A percentile compares a stretch with the other conserved stretches of the same genome.
These are phyloP conservation scores for Lithospermum erythrorhizon DNA, from an alignment of 257 asterid species.

Conservation along the genomic window DNA sequence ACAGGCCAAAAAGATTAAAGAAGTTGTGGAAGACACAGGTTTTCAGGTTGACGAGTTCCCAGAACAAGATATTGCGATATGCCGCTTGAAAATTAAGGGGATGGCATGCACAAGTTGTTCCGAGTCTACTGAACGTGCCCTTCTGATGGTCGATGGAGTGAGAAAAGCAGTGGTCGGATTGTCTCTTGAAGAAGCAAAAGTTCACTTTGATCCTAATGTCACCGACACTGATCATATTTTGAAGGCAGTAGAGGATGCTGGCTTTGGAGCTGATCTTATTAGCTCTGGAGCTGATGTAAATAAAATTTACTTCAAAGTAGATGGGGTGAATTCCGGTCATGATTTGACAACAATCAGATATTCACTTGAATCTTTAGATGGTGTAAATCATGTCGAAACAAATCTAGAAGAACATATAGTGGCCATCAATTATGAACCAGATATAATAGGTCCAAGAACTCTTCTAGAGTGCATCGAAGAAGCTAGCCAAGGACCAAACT, in stretches of 20 bases:
- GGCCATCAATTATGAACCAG: slow-evolving; percentile 64
- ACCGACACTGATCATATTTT: slow-evolving; percentile 42
- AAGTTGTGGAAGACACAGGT: slow-evolving; percentile 89
- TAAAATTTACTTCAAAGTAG: slow-evolving; percentile 63
- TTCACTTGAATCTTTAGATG: slow-evolving; percentile 60
- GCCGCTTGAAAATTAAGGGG: slow-evolving; percentile 78
- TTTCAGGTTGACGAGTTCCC: slow-evolving; percentile 84
- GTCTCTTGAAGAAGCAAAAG: slow-evolving; percentile 97
- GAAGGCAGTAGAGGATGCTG: slow-evolving; percentile 82
- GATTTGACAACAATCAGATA: slow-evolving; percentile 40
- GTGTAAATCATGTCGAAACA: slow-evolving; percentile 62
- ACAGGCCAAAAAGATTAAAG: slow-evolving; percentile 72
- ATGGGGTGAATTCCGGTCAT: slow-evolving; percentile 48
- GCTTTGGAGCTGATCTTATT: slow-evolving; percentile 81
- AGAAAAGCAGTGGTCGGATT: slow-evolving; percentile 93
- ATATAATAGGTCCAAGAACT: slow-evolving; percentile 84
- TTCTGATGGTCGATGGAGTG: slow-evolving; percentile 70
- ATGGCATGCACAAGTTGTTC: slow-evolving; percentile 99
- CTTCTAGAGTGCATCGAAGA: slow-evolving; percentile 58
- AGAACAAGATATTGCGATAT: slow-evolving; percentile 77
- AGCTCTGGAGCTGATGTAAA: slow-evolving; percentile 69
- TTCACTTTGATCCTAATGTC: slow-evolving; percentile 82
- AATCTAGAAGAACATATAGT: slow-evolving; percentile 41
- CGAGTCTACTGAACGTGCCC: slow-evolving; percentile 86
- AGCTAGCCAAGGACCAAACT: slow-evolving; percentile 45